A percentile compares a stretch with the other conserved stretches of the same genome.
Evolutionary conservation across 805 yeast species (phyloP).

Genomic region (Sungouiozyma intestinalis): DNA sequence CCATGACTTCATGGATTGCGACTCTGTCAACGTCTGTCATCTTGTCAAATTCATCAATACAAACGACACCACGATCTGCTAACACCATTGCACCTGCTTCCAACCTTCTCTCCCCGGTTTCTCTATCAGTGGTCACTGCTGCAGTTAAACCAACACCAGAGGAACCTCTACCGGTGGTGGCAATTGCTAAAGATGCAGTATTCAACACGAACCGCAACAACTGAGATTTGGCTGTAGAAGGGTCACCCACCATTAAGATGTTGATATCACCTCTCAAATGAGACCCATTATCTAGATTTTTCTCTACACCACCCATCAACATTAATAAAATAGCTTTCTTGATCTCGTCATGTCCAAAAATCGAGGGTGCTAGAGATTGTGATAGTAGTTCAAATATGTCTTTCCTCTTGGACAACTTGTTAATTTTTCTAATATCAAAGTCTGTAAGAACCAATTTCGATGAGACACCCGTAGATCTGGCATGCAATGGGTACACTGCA

Average conservation of each 20-base stretch:
- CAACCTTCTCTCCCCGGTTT: slow-evolving; percentile 90
- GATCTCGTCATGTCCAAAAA: slow-evolving; percentile 85
- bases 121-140: slow-evolving; percentile 92
- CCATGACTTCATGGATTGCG: slow-evolving; percentile 99
- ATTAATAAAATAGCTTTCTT: slow-evolving; percentile 84
- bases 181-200: slow-evolving; percentile 91
- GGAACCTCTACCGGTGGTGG: slow-evolving; percentile 99
- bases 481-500: slow-evolving; percentile 80
- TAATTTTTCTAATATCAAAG: slow-evolving; percentile 76
- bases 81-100: slow-evolving; percentile 99
- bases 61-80: slow-evolving; percentile 94
- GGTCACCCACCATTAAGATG: slow-evolving; percentile 95
- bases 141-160: slow-evolving; percentile 99
- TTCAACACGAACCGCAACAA: slow-evolving; percentile 87
- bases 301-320: slow-evolving; percentile 90
- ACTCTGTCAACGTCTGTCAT: slow-evolving; percentile 96
- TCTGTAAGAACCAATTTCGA: slow-evolving; percentile 62
- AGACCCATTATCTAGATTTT: slow-evolving; percentile 87
- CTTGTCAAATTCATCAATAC: slow-evolving; percentile 98
- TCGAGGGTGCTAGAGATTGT: slow-evolving; percentile 88
- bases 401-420: slow-evolving; percentile 57
- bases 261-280: slow-evolving; percentile 98
- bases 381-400: slow-evolving; percentile 71
- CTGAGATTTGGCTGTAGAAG: slow-evolving; percentile 96
- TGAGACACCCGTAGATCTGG: slow-evolving; percentile 78